Evolutionary conservation across 2,329 filamentous ascomycete species (phyloP), one percentile per base, ranked within the genome.

Genomic region (Thelonectria discophora): DNA sequence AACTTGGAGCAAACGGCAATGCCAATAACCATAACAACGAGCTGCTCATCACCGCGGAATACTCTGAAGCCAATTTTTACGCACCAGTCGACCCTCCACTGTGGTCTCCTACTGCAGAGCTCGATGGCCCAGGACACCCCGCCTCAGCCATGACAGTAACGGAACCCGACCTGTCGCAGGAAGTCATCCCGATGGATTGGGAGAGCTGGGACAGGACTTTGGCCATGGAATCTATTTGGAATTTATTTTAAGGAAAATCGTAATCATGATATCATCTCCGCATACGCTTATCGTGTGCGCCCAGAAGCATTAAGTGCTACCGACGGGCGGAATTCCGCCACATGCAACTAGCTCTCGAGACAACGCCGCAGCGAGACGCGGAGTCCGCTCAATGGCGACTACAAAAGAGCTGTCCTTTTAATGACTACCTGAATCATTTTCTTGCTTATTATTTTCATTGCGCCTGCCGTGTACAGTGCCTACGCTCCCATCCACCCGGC

Each of bases 131-230:
- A 9, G 32, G 10, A 1, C 60, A 65, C 9, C 10, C 11, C 55
- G 13, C 21, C 49, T 1, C 48, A 51, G 0, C 52, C 47, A 1
- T 17, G n/a, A 8, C 27, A 30, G 27, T 8, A 30, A 30, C 27
- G 3, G 34, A 37, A 37, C 5, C 34, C 15, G 2, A 1, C 12
- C 12, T 37, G 15, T 37, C 15, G 15, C 12, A 15, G 34, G 34
- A 3, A 53, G 40, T 34, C 13, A 47, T 47, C 5, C 45, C 48
- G 0, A 66, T 71, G 34, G 67, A 63, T 9, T 70, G 69, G 67
- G 64, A 71, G 1, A 45, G 53, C 15, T 56, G 69, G 61, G 58
- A 69, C 6, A 59, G 67, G 32, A 27, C 63, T 1, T 61, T 64
- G 12, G 62, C 51, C 9, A 62, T 56, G 8, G 66, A 62, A 46